A percentile compares a stretch with the other conserved stretches of the same genome.
Conservation (phyloP, 768 basidiomycete species). For the Boletellus sp. region DNA sequence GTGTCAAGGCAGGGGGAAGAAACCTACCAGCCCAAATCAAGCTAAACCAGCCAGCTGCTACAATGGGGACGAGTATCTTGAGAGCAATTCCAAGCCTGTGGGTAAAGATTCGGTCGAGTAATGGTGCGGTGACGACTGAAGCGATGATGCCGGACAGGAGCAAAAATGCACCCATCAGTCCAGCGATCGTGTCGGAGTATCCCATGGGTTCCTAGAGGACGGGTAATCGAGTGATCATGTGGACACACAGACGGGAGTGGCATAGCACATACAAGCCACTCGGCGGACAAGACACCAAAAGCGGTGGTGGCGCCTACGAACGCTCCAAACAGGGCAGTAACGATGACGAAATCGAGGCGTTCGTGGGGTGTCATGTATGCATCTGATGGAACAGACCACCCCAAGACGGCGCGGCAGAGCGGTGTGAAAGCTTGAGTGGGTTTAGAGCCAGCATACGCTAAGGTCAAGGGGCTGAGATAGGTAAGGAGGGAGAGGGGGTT, state of each 20-base stretch:
- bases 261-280: constrained; percentile 55
- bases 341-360: constrained; percentile 65
- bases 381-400: constrained; percentile 37
- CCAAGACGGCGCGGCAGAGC: constrained; percentile 53
- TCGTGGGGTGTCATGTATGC: constrained; percentile 61
- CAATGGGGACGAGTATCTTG: constrained; percentile 58
- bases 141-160: constrained; percentile 69
- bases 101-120: constrained; percentile 82
- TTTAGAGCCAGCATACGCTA: constrained; percentile 69
- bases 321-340: constrained; percentile 58
- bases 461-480: neutral
- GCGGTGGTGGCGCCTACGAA: constrained; percentile 62
- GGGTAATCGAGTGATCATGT: neutral
- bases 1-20: neutral
- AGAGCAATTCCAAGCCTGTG: constrained; percentile 58
- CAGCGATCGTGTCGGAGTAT: constrained; percentile 62
- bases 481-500: neutral
- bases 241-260: too few species aligned
- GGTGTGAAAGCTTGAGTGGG: constrained; percentile 49
- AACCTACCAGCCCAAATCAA: constrained; percentile 76
- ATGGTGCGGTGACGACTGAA: constrained; percentile 63
- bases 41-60: constrained; percentile 63
- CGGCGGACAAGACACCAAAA: constrained; percentile 61
- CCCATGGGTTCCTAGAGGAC: constrained; percentile 59
- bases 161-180: constrained; percentile 66